Base-by-base conservation (phyloP, 148 eudicot genomes). In the Nepenthes mirabilis region DNA sequence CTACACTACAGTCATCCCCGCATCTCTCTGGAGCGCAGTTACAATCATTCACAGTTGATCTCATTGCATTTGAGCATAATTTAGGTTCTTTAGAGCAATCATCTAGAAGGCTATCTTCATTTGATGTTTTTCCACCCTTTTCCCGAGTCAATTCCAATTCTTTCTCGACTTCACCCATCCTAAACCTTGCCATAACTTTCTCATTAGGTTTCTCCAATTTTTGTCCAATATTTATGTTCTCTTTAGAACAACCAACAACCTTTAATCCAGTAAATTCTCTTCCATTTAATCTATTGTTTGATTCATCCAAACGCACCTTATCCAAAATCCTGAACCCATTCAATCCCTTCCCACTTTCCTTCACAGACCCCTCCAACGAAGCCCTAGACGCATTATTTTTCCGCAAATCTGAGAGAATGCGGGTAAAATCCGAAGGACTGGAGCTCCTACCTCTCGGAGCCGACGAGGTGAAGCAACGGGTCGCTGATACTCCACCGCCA, bases 391-490 rank as follows among this genome's bases (percentile, higher is more conserved):
- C 74, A 78, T 74, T 80, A 65, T 35, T 53, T 49, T 72, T 83
- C 8, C 86, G 54, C 75, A 79, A 45, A 87, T 85, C 95, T 32
- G 83, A 72, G 59, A 79, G 61, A 60, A 58, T 67, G 37, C 77
- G 63, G 56, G 51, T 68, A 58, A 80, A 82, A 43, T 85, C 86
- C 81, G 67, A 79, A 35, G 97, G 97, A n/a, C 93, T 88, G 67
- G 90, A 66, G 47, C 90, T 81, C 68, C 97, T 87, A 74, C 95
- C 93, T 81, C 91, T 80, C 2, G 86, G 85, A 52, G 65, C 78
- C 23, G 88, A 79, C 60, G 79, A 66, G 3, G 87, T 5, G 8
- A 8, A 40, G 6, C 45, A 8, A 4, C 45, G 45, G 6, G 8
- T 40, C 45, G 6, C 8, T 4, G 45, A 40, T 8, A 3, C 45